Evolutionary conservation across 2,329 filamentous ascomycete species (phyloP).

Genomic region (Elsinoe arachidis): DNA sequence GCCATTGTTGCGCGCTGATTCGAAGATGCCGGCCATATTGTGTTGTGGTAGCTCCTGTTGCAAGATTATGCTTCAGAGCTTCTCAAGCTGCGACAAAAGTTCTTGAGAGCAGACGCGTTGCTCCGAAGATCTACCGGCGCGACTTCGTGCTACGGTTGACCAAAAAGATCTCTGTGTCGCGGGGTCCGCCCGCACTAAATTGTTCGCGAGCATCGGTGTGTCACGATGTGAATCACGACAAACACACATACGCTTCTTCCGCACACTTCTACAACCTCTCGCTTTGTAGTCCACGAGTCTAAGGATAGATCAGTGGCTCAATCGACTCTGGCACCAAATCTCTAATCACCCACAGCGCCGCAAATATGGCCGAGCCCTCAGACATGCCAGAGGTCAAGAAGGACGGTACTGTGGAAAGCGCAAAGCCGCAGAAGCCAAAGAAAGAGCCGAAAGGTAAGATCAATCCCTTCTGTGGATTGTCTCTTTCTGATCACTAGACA

Average conservation of each 20-base stretch:
- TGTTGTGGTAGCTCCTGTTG: background rate
- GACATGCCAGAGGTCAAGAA: constrained; percentile 10
- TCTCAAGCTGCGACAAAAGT: constrained; percentile 12
- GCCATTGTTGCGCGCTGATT: constrained; percentile 83
- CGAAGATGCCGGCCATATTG: constrained; percentile 88
- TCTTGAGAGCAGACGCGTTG: constrained; percentile 8
- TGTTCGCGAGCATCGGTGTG: constrained; percentile 5
- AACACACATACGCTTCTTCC: too few species aligned
- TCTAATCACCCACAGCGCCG: background rate
- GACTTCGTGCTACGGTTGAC: constrained; percentile 2
- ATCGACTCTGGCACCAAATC: too few species aligned
- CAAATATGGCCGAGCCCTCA: constrained; percentile 6
- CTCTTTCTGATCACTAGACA: background rate
- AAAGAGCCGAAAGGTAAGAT: constrained; percentile 16
- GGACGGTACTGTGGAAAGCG: constrained; percentile 16
- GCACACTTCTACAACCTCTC: too few species aligned
- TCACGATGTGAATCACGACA: background rate
- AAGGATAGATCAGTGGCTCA: too few species aligned
- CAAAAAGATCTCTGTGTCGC: background rate
- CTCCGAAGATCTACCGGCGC: constrained; percentile 10
- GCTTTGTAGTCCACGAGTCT: too few species aligned
- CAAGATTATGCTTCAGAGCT: background rate
- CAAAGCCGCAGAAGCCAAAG: constrained; percentile 17
- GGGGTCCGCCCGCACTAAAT: constrained; percentile 9
- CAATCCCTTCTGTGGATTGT: background rate